Percentiles rank a stretch among this genome's conserved stretches.
Evolutionary conservation across 108 stramenopile species (phyloP).

Genomic region (Cyclotella atomus): DNA sequence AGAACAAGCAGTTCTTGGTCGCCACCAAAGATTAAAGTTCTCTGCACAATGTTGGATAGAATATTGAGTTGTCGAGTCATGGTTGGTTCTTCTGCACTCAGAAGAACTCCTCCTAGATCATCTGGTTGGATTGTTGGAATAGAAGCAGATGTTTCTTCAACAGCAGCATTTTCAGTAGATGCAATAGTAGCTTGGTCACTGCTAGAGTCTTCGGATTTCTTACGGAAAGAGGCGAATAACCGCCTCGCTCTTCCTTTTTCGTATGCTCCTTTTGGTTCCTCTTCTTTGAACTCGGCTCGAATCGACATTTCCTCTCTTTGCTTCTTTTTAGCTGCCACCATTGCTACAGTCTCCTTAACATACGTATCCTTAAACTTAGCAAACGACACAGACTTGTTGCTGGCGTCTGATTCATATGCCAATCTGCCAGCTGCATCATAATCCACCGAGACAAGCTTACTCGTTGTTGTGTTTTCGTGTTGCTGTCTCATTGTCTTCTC

Average conservation of each 20-base stretch:
- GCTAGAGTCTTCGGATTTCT: background rate
- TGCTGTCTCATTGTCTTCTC: slow-evolving; percentile 16
- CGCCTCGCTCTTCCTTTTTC: slow-evolving; percentile 21
- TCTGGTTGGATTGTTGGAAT: slow-evolving; percentile 25
- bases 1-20: slow-evolving; percentile 82
- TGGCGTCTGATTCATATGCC: slow-evolving; percentile 35
- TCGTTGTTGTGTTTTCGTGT: background rate
- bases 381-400: slow-evolving; percentile 24
- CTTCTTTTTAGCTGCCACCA: slow-evolving; percentile 38
- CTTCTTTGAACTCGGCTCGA: slow-evolving; percentile 11
- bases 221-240: background rate
- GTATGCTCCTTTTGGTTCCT: slow-evolving; percentile 31
- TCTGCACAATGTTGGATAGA: slow-evolving; percentile 77
- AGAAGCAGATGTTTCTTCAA: too few relatives aligned
- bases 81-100: slow-evolving; percentile 77
- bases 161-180: background rate
- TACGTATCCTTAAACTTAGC: slow-evolving; percentile 33
- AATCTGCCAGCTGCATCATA: slow-evolving; percentile 29
- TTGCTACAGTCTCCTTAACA: slow-evolving; percentile 22
- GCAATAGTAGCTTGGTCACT: background rate
- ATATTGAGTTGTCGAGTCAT: slow-evolving; percentile 90
- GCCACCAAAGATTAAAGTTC: slow-evolving; percentile 83
- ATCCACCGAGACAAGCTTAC: slow-evolving; percentile 5
- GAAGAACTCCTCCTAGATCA: slow-evolving; percentile 75
- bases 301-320: slow-evolving; percentile 19